These are phyloP conservation scores for Xerocomellus amylosporus DNA, from an alignment of 768 basidiomycete species.

Conservation along the genomic window DNA sequence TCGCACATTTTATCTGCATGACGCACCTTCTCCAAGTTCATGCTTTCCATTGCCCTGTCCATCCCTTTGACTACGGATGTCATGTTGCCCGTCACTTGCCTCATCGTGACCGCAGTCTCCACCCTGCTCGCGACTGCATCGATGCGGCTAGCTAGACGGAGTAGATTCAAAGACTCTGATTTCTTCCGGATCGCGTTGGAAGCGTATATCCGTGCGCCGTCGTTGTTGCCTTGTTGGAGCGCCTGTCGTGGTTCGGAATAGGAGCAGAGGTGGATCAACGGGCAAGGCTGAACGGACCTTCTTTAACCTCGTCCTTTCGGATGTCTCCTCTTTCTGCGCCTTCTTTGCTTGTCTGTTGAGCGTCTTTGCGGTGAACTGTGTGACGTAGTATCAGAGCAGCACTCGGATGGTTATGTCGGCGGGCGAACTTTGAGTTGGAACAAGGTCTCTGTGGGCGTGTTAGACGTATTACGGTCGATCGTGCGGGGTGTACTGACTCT, in stretches of 20 bases:
- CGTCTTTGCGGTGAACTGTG: slow-evolving; percentile 96
- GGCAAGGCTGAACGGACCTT: slow-evolving; percentile 53
- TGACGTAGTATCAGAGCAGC: slow-evolving; percentile 9
- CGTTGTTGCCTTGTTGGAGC: slow-evolving; percentile 92
- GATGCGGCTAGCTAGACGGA: slow-evolving; percentile 86
- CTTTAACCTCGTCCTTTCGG: slow-evolving; percentile 88
- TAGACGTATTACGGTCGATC: not conserved
- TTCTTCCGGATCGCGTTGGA: slow-evolving; percentile 99
- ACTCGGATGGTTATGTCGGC: slow-evolving; percentile 7
- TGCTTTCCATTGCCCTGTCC: slow-evolving; percentile 98
- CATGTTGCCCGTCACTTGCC: slow-evolving; percentile 95
- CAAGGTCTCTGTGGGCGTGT: slow-evolving; percentile 70
- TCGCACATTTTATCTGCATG: not conserved
- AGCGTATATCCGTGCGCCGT: slow-evolving; percentile 97
- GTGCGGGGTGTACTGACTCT: slow-evolving; percentile 59
- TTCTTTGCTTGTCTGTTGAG: slow-evolving; percentile 94
- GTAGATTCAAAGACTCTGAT: slow-evolving; percentile 87
- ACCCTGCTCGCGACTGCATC: slow-evolving; percentile 97
- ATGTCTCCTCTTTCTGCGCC: slow-evolving; percentile 90
- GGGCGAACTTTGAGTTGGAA: slow-evolving; percentile 90
- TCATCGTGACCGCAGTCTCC: slow-evolving; percentile 98
- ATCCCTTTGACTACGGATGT: slow-evolving; percentile 94
- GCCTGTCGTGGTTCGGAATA: slow-evolving; percentile 52
- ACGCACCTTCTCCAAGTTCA: slow-evolving; percentile 95
- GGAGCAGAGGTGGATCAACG: not conserved